Conservation (phyloP, 495 filamentous ascomycete genomes). For the Parmelia sp. region DNA sequence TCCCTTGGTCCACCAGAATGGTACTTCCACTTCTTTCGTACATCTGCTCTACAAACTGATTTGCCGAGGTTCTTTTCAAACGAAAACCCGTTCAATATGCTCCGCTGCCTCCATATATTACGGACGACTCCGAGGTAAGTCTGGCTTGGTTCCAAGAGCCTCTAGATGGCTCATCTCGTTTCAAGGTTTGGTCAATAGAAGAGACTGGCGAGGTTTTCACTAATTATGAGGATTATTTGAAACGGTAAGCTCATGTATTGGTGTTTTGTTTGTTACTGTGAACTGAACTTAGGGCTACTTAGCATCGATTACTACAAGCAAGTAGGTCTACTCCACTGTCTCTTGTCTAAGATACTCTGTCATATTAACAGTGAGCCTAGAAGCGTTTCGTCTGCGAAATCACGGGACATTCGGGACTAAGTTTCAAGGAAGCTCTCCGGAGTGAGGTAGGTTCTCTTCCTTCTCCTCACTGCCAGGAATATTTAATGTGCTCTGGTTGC, state of each 20-base stretch:
- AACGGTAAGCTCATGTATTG: conserved; percentile 51
- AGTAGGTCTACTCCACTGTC: conserved; percentile 40
- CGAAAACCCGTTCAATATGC: conserved; percentile 89
- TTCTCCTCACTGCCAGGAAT: neutral
- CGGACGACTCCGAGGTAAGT: conserved; percentile 72
- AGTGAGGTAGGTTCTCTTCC: conserved; percentile 70
- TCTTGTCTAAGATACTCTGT: neutral
- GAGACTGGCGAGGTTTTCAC: conserved; percentile 87
- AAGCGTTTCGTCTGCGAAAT: conserved; percentile 91
- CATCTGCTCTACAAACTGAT: conserved; percentile 7
- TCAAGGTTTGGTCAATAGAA: conserved; percentile 82
- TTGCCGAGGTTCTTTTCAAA: conserved; percentile 79
- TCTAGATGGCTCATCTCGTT: conserved; percentile 16
- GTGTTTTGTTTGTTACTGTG: neutral
- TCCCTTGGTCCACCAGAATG: conserved; percentile 5
- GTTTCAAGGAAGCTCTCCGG: conserved; percentile 87
- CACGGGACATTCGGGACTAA: conserved; percentile 85
- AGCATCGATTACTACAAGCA: conserved; percentile 94
- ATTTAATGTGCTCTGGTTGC: neutral
- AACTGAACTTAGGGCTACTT: conserved; percentile 27
- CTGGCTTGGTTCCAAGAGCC: neutral
- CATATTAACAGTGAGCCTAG: conserved; percentile 34
- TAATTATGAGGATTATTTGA: conserved; percentile 81
- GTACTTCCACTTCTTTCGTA: conserved; percentile 9
- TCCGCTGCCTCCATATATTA: conserved; percentile 61